These are phyloP conservation scores for Myriosclerotinia curreyana DNA, from an alignment of 2,329 filamentous ascomycete species.

Conservation along the genomic window DNA sequence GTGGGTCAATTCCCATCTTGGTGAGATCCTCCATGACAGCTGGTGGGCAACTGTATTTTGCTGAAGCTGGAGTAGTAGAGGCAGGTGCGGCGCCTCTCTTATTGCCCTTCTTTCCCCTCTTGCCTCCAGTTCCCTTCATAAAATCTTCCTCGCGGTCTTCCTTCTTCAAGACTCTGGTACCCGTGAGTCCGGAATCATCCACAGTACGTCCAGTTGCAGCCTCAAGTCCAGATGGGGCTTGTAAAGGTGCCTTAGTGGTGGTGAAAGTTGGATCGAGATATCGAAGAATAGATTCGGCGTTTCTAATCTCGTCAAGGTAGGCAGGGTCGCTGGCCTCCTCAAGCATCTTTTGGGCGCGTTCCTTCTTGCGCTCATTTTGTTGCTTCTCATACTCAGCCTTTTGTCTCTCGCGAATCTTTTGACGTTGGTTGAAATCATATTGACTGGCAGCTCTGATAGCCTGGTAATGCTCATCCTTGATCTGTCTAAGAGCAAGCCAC, in stretches of 20 bases:
- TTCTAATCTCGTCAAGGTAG: conserved; percentile 88
- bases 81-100: conserved; percentile 55
- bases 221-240: conserved; percentile 68
- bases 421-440: conserved; percentile 80
- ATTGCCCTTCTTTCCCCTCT: conserved; percentile 87
- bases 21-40: conserved; percentile 88
- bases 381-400: conserved; percentile 76
- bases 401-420: conserved; percentile 71
- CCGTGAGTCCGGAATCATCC: conserved; percentile 80
- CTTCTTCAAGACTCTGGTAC: conserved; percentile 79
- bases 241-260: conserved; percentile 63
- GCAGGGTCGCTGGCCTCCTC: conserved; percentile 81
- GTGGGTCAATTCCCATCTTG: conserved; percentile 81
- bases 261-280: conserved; percentile 80
- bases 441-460: conserved; percentile 78
- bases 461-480: conserved; percentile 86
- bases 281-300: conserved; percentile 79
- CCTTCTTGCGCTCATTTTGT: conserved; percentile 70
- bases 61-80: conserved; percentile 44
- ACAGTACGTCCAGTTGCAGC: conserved; percentile 80
- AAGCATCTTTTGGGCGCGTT: conserved; percentile 71
- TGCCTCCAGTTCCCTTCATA: conserved; percentile 66
- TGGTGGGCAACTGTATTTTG: conserved; percentile 81
- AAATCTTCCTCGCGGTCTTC: conserved; percentile 91
- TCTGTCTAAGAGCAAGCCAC: conserved; percentile 73